phyloP scores from a whole-genome alignment of 768 basidiomycete genomes.

The Tylopilus rubrobrunneus region DNA sequence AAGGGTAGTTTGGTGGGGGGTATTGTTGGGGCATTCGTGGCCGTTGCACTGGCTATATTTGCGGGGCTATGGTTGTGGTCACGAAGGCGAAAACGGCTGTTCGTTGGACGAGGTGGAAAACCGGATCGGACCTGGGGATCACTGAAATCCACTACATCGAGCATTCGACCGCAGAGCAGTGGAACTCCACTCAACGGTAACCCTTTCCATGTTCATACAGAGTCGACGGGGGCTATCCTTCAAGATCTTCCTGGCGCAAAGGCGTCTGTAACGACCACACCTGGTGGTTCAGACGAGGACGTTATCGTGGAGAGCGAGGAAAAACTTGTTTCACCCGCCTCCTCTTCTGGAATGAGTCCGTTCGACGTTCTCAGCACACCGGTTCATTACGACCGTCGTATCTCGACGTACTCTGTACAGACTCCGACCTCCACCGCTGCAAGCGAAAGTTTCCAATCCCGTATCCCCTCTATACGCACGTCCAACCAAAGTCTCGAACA shows the following conservation, averaged over 20 bases:
- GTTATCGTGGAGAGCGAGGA: conserved; percentile 16
- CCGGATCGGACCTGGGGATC: conserved; percentile 25
- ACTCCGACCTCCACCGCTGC: background rate
- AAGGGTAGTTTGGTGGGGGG: conserved; percentile 49
- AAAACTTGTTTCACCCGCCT: conserved; percentile 18
- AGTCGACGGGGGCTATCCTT: conserved; percentile 18
- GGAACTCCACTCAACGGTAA: background rate
- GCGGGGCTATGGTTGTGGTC: conserved; percentile 31
- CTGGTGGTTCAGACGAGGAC: conserved; percentile 23
- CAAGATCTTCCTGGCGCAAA: conserved; percentile 12
- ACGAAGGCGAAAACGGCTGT: conserved; percentile 14
- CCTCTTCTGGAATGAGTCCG: conserved; percentile 15
- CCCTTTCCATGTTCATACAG: conserved; percentile 21
- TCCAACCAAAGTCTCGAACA: conserved; percentile 24
- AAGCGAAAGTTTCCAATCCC: conserved; percentile 9
- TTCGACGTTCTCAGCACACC: conserved; percentile 20
- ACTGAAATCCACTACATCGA: conserved; percentile 22
- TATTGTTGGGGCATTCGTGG: conserved; percentile 43
- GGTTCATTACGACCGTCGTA: conserved; percentile 14
- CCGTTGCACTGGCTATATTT: conserved; percentile 32
- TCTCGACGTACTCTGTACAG: conserved; percentile 19
- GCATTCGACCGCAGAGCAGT: conserved; percentile 4
- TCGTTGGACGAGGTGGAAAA: conserved; percentile 28
- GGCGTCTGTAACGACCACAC: conserved; percentile 12
- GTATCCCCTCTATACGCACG: conserved; percentile 3